These are phyloP conservation scores for Amphirosellinia nigrospora DNA, from an alignment of 495 filamentous ascomycete species.

Conservation along the genomic window DNA sequence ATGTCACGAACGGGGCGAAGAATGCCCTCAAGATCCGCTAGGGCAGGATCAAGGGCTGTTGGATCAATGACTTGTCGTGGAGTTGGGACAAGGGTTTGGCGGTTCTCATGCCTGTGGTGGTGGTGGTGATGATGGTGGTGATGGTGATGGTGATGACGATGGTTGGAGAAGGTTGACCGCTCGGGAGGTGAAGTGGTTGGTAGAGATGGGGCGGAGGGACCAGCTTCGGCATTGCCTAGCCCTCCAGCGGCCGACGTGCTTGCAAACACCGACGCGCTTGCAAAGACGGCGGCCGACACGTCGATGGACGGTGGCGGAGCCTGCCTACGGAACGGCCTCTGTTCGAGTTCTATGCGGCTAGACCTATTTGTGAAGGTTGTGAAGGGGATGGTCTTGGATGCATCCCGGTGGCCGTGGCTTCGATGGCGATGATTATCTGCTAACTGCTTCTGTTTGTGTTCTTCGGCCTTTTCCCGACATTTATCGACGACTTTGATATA, in stretches of 20 bases:
- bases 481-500: conserved; percentile 96
- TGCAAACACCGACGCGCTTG: conserved; percentile 54
- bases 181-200: conserved; percentile 78
- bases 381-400: conserved; percentile 54
- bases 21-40: conserved; percentile 79
- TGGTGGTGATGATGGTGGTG: conserved; percentile 66
- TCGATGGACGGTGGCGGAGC: conserved; percentile 54
- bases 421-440: conserved; percentile 50
- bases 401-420: conserved; percentile 47
- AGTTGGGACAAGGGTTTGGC: conserved; percentile 58
- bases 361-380: conserved; percentile 59
- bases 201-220: conserved; percentile 68
- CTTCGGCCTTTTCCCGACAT: conserved; percentile 81
- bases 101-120: conserved; percentile 64
- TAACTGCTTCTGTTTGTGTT: conserved; percentile 59
- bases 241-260: conserved; percentile 51
- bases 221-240: conserved; percentile 55
- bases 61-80: conserved; percentile 66
- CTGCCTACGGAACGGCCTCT: conserved; percentile 54
- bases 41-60: conserved; percentile 70
- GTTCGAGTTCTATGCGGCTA: conserved; percentile 49
- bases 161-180: conserved; percentile 64
- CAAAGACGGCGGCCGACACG: conserved; percentile 50
- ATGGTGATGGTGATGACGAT: conserved; percentile 58
- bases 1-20: conserved; percentile 80